These are phyloP conservation scores for Diphasiastrum complanatum DNA, from an alignment of 83 land plant species.

Conservation along the genomic window DNA sequence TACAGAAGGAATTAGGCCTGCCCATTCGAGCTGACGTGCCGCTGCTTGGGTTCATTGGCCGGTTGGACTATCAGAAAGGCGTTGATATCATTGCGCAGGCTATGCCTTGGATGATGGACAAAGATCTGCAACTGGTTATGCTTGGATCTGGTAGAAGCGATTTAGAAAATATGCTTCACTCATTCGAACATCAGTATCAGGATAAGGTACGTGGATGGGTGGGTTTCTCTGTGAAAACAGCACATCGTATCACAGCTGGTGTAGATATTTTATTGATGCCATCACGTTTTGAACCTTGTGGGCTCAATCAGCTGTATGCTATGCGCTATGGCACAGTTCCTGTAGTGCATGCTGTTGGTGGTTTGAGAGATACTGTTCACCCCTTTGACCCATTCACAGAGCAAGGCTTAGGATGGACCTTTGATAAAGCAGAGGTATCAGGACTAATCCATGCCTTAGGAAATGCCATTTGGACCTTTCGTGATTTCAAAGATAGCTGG, in stretches of 20 bases:
- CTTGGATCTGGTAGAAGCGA: slow-evolving; percentile 76
- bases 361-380: slow-evolving; percentile 74
- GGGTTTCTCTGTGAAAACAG: slow-evolving; percentile 77
- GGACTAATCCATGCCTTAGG: slow-evolving; percentile 70
- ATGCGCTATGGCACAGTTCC: slow-evolving; percentile 92
- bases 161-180: slow-evolving; percentile 64
- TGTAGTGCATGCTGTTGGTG: slow-evolving; percentile 96
- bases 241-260: slow-evolving; percentile 94
- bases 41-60: slow-evolving; percentile 79
- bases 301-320: slow-evolving; percentile 90
- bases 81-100: slow-evolving; percentile 86
- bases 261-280: slow-evolving; percentile 88
- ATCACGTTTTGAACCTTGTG: slow-evolving; percentile 95
- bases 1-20: slow-evolving; percentile 81
- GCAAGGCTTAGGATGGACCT: slow-evolving; percentile 83
- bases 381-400: slow-evolving; percentile 72
- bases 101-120: slow-evolving; percentile 82
- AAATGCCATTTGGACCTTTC: slow-evolving; percentile 70
- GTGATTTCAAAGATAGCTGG: slow-evolving; percentile 81
- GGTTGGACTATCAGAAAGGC: slow-evolving; percentile 90
- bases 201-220: slow-evolving; percentile 89
- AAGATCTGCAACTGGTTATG: slow-evolving; percentile 78
- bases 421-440: slow-evolving; percentile 54
- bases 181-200: slow-evolving; percentile 50
- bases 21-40: slow-evolving; percentile 68